phyloP scores from a whole-genome alignment of 2,329 filamentous ascomycete genomes.

The Curvularia eragrostidis region DNA sequence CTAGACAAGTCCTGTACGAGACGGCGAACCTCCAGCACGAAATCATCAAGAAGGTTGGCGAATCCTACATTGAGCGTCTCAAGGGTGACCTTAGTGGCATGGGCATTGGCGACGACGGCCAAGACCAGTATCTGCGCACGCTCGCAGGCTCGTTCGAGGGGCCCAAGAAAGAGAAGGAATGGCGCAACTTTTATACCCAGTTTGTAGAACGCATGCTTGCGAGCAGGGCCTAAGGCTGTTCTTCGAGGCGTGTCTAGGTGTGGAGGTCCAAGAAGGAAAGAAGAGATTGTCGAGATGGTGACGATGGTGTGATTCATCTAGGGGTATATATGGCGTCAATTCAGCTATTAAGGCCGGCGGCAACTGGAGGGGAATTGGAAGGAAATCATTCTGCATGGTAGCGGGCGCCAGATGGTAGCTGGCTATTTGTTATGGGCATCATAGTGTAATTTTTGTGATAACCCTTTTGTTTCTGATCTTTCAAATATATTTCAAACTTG shows the following conservation, averaged over 20 bases:
- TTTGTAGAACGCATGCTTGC: slow-evolving; percentile 50
- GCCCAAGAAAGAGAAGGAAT: slow-evolving; percentile 52
- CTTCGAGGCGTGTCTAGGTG: slow-evolving; percentile 2
- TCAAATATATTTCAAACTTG: neutral
- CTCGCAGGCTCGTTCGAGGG: slow-evolving; percentile 46
- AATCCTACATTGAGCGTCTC: slow-evolving; percentile 75
- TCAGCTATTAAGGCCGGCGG: slow-evolving; percentile 1
- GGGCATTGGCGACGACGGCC: slow-evolving; percentile 68
- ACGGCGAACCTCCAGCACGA: slow-evolving; percentile 85
- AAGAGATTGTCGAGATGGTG: slow-evolving; percentile 4
- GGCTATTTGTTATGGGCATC: slow-evolving; percentile 12
- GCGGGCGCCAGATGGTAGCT: slow-evolving; percentile 22
- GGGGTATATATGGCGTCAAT: slow-evolving; percentile 14
- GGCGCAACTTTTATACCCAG: slow-evolving; percentile 54
- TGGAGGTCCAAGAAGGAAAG: slow-evolving; percentile 4
- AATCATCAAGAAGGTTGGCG: slow-evolving; percentile 89
- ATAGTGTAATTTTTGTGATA: slow-evolving; percentile 27
- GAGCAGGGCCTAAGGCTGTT: slow-evolving; percentile 22
- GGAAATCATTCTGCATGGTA: slow-evolving; percentile 27
- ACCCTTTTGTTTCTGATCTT: slow-evolving; percentile 17
- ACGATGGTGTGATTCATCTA: slow-evolving; percentile 13
- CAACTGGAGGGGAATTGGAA: neutral
- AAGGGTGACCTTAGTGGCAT: slow-evolving; percentile 70
- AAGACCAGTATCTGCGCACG: slow-evolving; percentile 68
- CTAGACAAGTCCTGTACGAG: slow-evolving; percentile 85